phyloP scores from a whole-genome alignment of 495 filamentous ascomycete species.

The Podospora appendiculata region DNA sequence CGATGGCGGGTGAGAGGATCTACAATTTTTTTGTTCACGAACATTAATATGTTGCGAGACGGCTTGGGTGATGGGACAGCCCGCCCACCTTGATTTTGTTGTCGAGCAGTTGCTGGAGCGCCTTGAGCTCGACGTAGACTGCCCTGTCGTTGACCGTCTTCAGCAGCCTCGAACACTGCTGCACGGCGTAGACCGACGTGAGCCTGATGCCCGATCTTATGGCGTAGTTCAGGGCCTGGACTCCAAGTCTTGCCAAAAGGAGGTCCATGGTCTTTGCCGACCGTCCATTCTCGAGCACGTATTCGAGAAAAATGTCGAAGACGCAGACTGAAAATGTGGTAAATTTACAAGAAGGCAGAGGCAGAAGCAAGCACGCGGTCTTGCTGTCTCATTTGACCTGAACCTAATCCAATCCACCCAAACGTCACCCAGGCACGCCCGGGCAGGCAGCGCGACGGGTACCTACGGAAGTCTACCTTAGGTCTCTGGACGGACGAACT shows the following conservation, averaged over 20 bases:
- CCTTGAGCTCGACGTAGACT: conserved; percentile 56
- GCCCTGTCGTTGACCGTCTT: conserved; percentile 61
- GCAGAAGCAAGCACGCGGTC: too few relatives aligned
- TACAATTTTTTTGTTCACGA: conserved; percentile 16
- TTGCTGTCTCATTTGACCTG: neutral
- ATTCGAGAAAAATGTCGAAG: neutral
- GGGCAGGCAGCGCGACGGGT: too few relatives aligned
- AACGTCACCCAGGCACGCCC: too few relatives aligned
- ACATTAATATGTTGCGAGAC: neutral
- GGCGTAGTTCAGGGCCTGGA: conserved; percentile 85
- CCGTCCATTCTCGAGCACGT: conserved; percentile 7
- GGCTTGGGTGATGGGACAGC: too few relatives aligned
- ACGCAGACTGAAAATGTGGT: neutral
- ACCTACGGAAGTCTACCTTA: too few relatives aligned
- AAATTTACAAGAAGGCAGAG: too few relatives aligned
- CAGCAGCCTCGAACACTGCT: conserved; percentile 71
- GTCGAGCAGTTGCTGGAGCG: conserved; percentile 67
- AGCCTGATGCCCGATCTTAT: conserved; percentile 85
- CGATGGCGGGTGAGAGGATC: conserved; percentile 88
- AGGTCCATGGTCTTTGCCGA: conserved; percentile 59
- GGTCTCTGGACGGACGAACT: too few relatives aligned
- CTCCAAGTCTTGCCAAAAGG: conserved; percentile 57
- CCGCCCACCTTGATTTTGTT: conserved; percentile 80
- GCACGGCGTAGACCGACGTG: conserved; percentile 77
- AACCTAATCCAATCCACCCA: too few relatives aligned